Evolutionary conservation across 352 stramenopile species (phyloP), one percentile per base, ranked within the genome.

Genomic region (Globisporangium rhizosaccharum): DNA sequence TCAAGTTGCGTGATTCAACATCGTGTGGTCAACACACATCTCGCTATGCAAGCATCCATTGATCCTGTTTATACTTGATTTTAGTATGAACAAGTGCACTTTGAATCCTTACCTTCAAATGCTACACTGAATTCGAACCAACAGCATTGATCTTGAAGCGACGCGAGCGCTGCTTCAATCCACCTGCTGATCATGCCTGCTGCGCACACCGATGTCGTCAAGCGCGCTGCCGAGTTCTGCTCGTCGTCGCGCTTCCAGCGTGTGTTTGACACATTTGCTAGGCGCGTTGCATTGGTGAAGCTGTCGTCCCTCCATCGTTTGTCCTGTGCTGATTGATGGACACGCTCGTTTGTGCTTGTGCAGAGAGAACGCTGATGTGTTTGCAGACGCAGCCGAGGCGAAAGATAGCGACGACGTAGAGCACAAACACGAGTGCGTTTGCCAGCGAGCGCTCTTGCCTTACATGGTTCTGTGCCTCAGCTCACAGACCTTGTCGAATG

Each of bases 391-490:
- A 5, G 71, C 71, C 8, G 79, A 90, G 39, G 76, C 74, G 11
- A 90, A 88, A 53, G 71, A 53, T 0, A 67, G 67, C 42, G 80
- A 88, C 30, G 71, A 90, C 36, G 69, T 78, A 4, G 79, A 90
- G 62, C 80, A 92, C 66, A 92, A 92, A 36, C 80, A 92, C 65
- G 80, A 89, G 78, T 90, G 59, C 25, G 64, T 50, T 18, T 45
- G 20, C 15, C 7, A 23, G 10, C 8, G 20, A 28, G 18, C 1
- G 25, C 6, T 49, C 3, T 3, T 26, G 4, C 25, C 3, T 9
- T 2, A 42, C 25, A 25, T 20, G 14, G 2, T 6, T 18, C n/a
- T 26, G 8, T 8, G 8, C 1, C n/a, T 7, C 3, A 36, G 48
- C 3, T n/a, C 41, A 26, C 25, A 12, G 15, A 25, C 36, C 23